A percentile compares a stretch with the other conserved stretches of the same genome.
Conservation (phyloP, 805 yeast species). For the Kazachstania martiniae region DNA sequence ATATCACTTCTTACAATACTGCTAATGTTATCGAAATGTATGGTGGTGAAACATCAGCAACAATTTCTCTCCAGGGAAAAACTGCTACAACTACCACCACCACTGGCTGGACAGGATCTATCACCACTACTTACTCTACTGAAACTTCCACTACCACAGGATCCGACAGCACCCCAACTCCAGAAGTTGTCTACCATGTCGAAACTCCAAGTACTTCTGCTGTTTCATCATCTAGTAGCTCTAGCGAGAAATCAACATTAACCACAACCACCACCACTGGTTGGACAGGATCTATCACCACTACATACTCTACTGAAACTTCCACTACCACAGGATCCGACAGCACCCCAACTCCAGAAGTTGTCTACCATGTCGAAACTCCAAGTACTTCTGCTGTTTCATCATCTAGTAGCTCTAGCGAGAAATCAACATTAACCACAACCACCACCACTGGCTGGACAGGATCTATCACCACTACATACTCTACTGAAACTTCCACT, state of each 20-base stretch:
- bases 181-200: constrained; percentile 2
- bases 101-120: constrained; percentile 6
- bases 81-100: constrained; percentile 5
- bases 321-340: constrained; percentile 6
- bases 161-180: neutral
- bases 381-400: constrained; percentile 1
- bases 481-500: constrained; percentile 9
- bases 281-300: constrained; percentile 12
- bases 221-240: neutral
- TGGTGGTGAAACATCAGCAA: constrained; percentile 10
- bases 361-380: constrained; percentile 9
- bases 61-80: constrained; percentile 8
- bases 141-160: constrained; percentile 2
- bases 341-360: constrained; percentile 6
- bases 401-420: no score
- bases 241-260: no score
- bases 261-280: constrained; percentile 8
- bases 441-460: constrained; percentile 12
- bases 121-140: constrained; percentile 4
- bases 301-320: constrained; percentile 11
- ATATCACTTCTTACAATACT: constrained; percentile 8
- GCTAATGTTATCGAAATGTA: constrained; percentile 8
- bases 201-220: neutral
- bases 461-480: constrained; percentile 9
- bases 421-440: neutral